These are phyloP conservation scores for Hypoxylon perforatum DNA, from an alignment of 495 filamentous ascomycete species.

Conservation along the genomic window DNA sequence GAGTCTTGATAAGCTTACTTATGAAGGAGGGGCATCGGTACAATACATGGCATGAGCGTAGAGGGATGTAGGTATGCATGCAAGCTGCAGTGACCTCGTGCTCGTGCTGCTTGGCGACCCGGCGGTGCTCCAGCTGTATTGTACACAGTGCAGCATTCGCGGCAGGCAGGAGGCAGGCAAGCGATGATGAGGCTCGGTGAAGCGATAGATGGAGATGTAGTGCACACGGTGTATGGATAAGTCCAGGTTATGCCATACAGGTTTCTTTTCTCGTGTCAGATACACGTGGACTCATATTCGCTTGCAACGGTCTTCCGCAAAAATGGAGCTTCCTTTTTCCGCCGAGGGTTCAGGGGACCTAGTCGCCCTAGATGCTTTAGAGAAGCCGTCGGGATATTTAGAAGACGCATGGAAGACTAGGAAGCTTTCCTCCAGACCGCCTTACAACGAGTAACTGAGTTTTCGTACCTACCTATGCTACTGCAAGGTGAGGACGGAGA, in stretches of 20 bases:
- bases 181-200: constrained; percentile 16
- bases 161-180: background rate
- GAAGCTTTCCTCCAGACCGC: constrained; percentile 22
- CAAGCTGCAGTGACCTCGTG: constrained; percentile 42
- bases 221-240: constrained; percentile 2
- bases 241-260: constrained; percentile 12
- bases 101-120: constrained; percentile 37
- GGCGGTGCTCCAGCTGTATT: constrained; percentile 6
- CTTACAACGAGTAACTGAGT: constrained; percentile 12
- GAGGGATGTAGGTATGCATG: constrained; percentile 31
- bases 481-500: constrained; percentile 14
- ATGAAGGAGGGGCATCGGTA: constrained; percentile 7
- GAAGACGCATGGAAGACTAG: constrained; percentile 41
- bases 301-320: constrained; percentile 12
- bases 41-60: constrained; percentile 7
- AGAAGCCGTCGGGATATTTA: constrained; percentile 31
- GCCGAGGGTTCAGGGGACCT: constrained; percentile 6
- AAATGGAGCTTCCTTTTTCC: constrained; percentile 7
- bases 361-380: background rate
- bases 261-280: constrained; percentile 20
- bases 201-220: constrained; percentile 4
- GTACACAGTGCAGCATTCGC: constrained; percentile 12
- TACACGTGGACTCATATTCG: constrained; percentile 29
- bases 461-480: constrained; percentile 5
- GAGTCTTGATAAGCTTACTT: background rate